A percentile compares a stretch with the other conserved stretches of the same genome.
Evolutionary conservation across 192 early-diverging fungal genomes (phyloP).

Genomic region (Backusella morwellensis): DNA sequence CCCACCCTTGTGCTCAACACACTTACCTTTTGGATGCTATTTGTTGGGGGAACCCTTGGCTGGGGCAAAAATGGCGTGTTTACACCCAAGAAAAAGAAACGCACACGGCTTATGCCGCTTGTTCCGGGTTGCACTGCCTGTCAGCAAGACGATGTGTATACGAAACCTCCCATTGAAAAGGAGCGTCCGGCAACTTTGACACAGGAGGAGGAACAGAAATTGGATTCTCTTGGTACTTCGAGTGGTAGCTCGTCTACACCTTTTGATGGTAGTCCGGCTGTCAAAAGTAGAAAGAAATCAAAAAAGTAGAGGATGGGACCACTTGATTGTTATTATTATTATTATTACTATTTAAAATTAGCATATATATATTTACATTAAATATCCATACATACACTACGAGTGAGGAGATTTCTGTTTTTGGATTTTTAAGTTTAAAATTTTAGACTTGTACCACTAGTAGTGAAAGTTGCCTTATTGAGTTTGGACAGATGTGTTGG

Average conservation of each 20-base stretch:
- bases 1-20: slow-evolving; percentile 29
- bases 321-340: background rate
- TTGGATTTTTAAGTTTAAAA: no score
- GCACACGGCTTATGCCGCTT: background rate
- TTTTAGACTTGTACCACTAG: no score
- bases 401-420: no score
- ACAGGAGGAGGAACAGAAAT: slow-evolving; percentile 2
- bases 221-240: background rate
- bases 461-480: no score
- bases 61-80: slow-evolving; percentile 9
- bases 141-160: background rate
- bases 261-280: background rate
- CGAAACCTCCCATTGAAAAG: background rate
- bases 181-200: background rate
- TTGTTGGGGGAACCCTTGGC: slow-evolving; percentile 12
- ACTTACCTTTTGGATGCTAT: slow-evolving; percentile 28
- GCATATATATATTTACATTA: background rate
- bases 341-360: background rate
- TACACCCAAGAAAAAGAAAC: background rate
- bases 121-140: background rate
- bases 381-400: no score
- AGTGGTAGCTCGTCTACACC: background rate
- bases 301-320: background rate
- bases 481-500: no score
- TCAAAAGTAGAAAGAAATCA: slow-evolving; percentile 7